Evolutionary conservation across 139 green algal species (phyloP).

Genomic region (Auxenochlorella pyrenoidosa): DNA sequence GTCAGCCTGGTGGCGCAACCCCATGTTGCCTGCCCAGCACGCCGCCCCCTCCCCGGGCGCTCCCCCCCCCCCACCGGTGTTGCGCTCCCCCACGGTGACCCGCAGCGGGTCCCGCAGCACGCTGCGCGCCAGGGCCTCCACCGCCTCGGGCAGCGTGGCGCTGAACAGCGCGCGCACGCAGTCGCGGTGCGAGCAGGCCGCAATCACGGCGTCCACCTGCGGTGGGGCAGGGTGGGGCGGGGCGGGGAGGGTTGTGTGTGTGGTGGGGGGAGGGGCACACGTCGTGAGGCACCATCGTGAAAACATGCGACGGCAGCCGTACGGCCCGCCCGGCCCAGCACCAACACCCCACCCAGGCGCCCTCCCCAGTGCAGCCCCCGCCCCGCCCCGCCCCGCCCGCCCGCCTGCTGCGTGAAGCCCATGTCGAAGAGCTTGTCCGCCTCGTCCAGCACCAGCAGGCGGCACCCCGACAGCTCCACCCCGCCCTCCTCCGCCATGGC

Average conservation of each 20-base stretch:
- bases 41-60: too few species aligned
- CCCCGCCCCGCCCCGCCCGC: not conserved
- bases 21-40: too few species aligned
- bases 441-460: constrained; percentile 92
- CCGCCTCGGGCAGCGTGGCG: constrained; percentile 91
- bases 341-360: too few species aligned
- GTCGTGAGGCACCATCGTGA: too few species aligned
- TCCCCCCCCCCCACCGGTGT: constrained; percentile 54
- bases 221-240: not conserved
- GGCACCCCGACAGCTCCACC: constrained; percentile 23
- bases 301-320: too few species aligned
- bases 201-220: constrained; percentile 82
- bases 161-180: constrained; percentile 82
- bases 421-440: constrained; percentile 96
- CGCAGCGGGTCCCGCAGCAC: constrained; percentile 89
- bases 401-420: constrained; percentile 88
- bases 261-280: too few species aligned
- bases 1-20: not conserved
- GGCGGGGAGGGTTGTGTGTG: not conserved
- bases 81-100: constrained; percentile 84
- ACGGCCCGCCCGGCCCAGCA: too few species aligned
- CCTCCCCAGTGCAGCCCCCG: not conserved
- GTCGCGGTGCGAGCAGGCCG: constrained; percentile 71
- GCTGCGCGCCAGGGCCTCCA: constrained; percentile 87
- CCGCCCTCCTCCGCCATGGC: constrained; percentile 63